These are phyloP conservation scores for Talaromyces borbonicus DNA, from an alignment of 495 filamentous ascomycete species.

Conservation along the genomic window DNA sequence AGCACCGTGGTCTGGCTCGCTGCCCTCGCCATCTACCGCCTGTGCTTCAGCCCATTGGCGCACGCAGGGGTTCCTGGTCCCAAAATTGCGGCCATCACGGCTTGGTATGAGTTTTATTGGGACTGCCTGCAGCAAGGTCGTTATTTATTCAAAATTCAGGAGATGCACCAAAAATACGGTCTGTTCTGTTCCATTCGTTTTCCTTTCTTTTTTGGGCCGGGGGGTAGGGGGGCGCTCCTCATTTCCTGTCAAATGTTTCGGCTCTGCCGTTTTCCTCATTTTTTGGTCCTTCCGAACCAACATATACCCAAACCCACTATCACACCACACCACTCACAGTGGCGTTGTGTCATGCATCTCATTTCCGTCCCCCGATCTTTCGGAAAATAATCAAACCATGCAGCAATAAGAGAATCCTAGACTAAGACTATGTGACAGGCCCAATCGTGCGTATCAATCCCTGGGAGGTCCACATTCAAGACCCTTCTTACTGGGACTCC, in stretches of 20 bases:
- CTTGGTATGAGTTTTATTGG: slow-evolving; percentile 24
- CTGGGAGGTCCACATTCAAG: slow-evolving; percentile 37
- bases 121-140: slow-evolving; percentile 14
- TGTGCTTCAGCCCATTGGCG: slow-evolving; percentile 32
- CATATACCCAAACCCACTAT: no score
- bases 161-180: slow-evolving; percentile 30
- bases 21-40: slow-evolving; percentile 20
- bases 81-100: slow-evolving; percentile 30
- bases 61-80: slow-evolving; percentile 38
- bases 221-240: no score
- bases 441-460: slow-evolving; percentile 46
- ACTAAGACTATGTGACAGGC: slow-evolving; percentile 19
- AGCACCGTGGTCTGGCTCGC: neutral
- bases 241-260: no score
- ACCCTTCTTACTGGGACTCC: slow-evolving; percentile 25
- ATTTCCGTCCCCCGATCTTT: no score
- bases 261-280: no score
- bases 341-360: no score
- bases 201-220: neutral
- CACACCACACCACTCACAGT: slow-evolving; percentile 13
- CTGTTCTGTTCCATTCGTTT: slow-evolving; percentile 3
- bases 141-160: slow-evolving; percentile 19
- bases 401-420: no score
- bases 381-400: no score
- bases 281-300: no score